phyloP scores from a whole-genome alignment of 2,329 filamentous ascomycete genomes.

The Calonectria leucothoes region DNA sequence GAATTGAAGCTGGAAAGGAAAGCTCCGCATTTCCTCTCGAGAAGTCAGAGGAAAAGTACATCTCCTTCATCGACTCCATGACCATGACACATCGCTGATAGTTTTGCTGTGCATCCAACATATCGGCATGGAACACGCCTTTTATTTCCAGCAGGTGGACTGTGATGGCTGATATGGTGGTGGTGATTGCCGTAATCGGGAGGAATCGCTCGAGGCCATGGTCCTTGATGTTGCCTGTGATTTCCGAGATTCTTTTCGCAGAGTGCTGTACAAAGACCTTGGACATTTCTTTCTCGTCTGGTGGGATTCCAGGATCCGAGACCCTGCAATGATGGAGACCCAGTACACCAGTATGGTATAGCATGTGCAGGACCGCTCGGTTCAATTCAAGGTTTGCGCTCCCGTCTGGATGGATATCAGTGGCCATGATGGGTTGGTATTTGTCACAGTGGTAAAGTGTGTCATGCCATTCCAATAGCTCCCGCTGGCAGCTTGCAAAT shows the following conservation, averaged over 20 bases:
- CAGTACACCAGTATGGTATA: constrained; percentile 89
- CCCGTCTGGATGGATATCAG: background rate
- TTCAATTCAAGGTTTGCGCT: constrained; percentile 71
- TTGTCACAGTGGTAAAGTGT: constrained; percentile 76
- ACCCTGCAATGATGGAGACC: constrained; percentile 86
- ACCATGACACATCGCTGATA: background rate
- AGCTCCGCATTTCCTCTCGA: background rate
- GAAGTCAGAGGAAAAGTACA: background rate
- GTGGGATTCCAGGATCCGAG: constrained; percentile 60
- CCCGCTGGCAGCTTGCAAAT: constrained; percentile 69
- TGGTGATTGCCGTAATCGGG: background rate
- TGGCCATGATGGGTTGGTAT: constrained; percentile 65
- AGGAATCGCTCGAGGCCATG: background rate
- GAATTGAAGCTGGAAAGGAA: background rate
- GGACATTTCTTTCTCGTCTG: constrained; percentile 82
- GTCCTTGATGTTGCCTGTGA: background rate
- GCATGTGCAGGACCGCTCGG: constrained; percentile 87
- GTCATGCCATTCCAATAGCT: constrained; percentile 77
- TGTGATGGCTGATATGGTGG: background rate
- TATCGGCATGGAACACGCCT: background rate
- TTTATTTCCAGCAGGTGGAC: background rate
- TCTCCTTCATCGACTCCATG: background rate
- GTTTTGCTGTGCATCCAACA: background rate
- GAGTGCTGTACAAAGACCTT: constrained; percentile 84
- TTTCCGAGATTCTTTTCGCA: constrained; percentile 79